Conservation (phyloP, 2,329 filamentous ascomycete genomes). For the Pestalotiopsis sp. region DNA sequence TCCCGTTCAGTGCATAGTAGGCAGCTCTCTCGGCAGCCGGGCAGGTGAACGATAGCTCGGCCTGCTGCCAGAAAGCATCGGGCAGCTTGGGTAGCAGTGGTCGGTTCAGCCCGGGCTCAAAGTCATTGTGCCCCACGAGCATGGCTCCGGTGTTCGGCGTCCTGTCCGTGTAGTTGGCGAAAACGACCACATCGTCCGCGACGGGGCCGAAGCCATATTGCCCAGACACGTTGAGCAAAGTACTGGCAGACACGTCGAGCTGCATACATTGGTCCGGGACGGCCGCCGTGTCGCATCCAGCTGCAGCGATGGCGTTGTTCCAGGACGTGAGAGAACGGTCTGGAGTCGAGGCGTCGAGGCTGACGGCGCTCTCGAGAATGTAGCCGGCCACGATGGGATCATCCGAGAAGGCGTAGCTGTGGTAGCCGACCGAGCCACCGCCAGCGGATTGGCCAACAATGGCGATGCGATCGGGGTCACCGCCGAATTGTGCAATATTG, state of each 20-base stretch:
- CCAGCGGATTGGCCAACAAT: conserved; percentile 10
- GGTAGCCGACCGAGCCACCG: conserved; percentile 2
- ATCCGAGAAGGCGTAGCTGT: background rate
- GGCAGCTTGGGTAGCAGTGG: background rate
- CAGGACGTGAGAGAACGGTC: background rate
- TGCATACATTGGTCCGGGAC: background rate
- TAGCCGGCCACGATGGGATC: conserved; percentile 8
- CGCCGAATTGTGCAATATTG: conserved; percentile 33
- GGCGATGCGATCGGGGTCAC: conserved; percentile 31
- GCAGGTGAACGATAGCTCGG: conserved; percentile 7
- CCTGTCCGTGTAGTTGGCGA: background rate
- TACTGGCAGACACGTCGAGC: background rate
- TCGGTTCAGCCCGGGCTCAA: background rate
- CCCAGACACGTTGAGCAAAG: background rate
- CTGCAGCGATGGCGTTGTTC: background rate
- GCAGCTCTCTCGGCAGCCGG: background rate
- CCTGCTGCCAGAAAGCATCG: conserved; percentile 4
- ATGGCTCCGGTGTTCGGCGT: background rate
- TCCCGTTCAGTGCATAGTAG: background rate
- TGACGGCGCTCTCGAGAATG: conserved; percentile 2
- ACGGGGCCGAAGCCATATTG: background rate
- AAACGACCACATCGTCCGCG: background rate
- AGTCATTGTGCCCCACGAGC: conserved; percentile 5
- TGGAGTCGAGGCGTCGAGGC: background rate
- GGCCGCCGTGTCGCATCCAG: background rate